Conservation (phyloP, 768 basidiomycete species). For the Dacryopinax spathularia region DNA sequence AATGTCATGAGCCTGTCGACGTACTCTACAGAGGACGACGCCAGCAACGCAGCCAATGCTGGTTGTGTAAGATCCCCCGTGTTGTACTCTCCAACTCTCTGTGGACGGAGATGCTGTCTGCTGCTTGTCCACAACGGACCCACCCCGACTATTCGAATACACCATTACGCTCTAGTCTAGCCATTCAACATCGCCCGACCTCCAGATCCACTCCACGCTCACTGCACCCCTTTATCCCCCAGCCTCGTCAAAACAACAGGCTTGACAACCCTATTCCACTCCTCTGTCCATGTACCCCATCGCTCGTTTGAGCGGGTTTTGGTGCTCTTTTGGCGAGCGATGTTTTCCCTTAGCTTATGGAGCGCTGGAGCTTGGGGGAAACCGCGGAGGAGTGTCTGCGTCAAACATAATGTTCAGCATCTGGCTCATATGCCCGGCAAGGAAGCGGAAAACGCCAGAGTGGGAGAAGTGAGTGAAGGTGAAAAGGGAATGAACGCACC, state of each 20-base stretch:
- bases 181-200: not conserved
- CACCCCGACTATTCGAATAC: no score
- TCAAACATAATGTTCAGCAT: no score
- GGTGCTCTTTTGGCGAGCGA: slow-evolving; percentile 6
- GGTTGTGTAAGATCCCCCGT: no score
- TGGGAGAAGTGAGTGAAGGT: not conserved
- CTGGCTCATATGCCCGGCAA: no score
- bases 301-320: slow-evolving; percentile 12
- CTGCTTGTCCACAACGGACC: no score
- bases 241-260: slow-evolving; percentile 34
- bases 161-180: not conserved
- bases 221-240: not conserved
- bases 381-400: slow-evolving; percentile 40
- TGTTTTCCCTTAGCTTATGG: slow-evolving; percentile 25
- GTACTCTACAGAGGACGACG: no score
- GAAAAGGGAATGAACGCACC: slow-evolving; percentile 28
- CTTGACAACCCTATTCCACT: slow-evolving; percentile 58
- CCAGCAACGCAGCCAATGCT: no score
- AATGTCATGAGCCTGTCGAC: no score
- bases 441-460: not conserved
- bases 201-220: not conserved
- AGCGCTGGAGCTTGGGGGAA: slow-evolving; percentile 49
- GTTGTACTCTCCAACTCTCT: no score
- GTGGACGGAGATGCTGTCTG: no score
- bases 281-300: slow-evolving; percentile 74